A percentile compares a stretch with the other conserved stretches of the same genome.
phyloP scores from a whole-genome alignment of 2,329 filamentous ascomycete species.

The Penicillium sp. region DNA sequence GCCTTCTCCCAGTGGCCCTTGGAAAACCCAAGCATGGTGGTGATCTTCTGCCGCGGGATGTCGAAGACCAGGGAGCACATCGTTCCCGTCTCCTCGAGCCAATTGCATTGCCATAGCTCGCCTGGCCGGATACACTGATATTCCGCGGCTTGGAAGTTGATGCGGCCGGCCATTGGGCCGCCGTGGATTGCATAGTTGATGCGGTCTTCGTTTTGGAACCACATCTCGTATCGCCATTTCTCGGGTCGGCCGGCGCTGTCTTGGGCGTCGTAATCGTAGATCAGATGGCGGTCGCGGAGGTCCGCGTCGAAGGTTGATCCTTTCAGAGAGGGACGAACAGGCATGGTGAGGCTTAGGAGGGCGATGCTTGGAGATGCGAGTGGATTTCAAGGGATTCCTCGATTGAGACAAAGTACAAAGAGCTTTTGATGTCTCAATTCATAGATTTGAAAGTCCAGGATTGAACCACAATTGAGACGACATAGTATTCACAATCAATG shows the following conservation, averaged over 20 bases:
- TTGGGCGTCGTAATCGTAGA: slow-evolving; percentile 59
- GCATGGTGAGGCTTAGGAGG: slow-evolving; percentile 17
- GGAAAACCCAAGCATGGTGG: slow-evolving; percentile 56
- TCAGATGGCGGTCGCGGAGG: slow-evolving; percentile 55
- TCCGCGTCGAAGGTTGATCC: slow-evolving; percentile 51
- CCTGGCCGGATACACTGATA: slow-evolving; percentile 61
- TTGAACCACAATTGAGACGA: not conserved
- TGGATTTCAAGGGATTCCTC: not conserved
- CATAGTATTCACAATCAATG: not conserved
- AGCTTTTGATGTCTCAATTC: not conserved
- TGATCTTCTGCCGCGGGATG: slow-evolving; percentile 52
- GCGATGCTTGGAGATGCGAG: not conserved
- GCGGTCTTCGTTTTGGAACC: slow-evolving; percentile 58
- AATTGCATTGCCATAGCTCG: slow-evolving; percentile 62
- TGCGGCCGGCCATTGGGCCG: slow-evolving; percentile 59
- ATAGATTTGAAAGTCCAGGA: not conserved
- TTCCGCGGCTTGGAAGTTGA: slow-evolving; percentile 56
- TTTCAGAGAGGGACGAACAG: slow-evolving; percentile 19
- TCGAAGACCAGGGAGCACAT: slow-evolving; percentile 60
- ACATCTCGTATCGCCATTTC: slow-evolving; percentile 64
- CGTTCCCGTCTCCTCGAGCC: slow-evolving; percentile 63
- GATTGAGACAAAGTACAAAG: not conserved
- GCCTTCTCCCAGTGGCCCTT: slow-evolving; percentile 59
- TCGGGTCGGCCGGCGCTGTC: slow-evolving; percentile 53
- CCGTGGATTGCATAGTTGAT: slow-evolving; percentile 63